Base-by-base conservation (phyloP, 768 basidiomycete genomes). In the Pulveroboletus ravenelii region DNA sequence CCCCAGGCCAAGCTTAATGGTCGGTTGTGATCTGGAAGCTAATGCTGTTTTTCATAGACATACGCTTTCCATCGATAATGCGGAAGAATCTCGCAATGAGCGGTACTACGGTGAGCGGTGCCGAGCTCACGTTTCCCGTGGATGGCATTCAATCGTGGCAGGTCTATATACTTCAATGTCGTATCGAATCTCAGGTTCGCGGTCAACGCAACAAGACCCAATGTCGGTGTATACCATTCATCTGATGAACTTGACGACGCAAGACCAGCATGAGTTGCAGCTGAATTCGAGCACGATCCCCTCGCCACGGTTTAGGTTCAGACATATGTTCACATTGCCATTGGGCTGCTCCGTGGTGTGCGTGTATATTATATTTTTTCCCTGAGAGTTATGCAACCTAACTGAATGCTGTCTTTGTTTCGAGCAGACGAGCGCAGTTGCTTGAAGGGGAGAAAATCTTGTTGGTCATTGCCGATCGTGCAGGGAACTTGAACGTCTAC, bases 361-460 rank as follows among this genome's bases (percentile, higher is more conserved):
- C 27, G 60, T 49, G 3, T 27, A 27, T 27, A 5, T 3, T 15
- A 9, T n/a, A 1, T 5, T 23, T 23, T 10, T 4, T 37, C 41
- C 7, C 0, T 12, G 31, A 13, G 0, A 9, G 14, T 15, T 3
- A 15, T 34, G 18, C 31, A 31, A 5, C 6, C n/a, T 5, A 14
- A 7, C 23, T 40, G 18, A 52, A 9, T 9, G 12, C 7, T 6
- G 5, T 8, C 8, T 7, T 35, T 15, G 1, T 10, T 43, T n/a
- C 3, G 41, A 44, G 2, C 25, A 74, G 74, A 34, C 63, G 67
- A n/a, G 58, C 61, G 0, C 78, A 80, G 46, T 34, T 79, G 1
- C 66, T 80, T 17, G 66, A 67, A 14, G 62, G 66, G 15, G 67
- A 69, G n/a, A 73, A 60, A 34, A 64, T 77, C 3, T 60, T 82